Evolutionary conservation across 2,329 filamentous ascomycete genomes (phyloP).

Genomic region (Fusarium luffae): DNA sequence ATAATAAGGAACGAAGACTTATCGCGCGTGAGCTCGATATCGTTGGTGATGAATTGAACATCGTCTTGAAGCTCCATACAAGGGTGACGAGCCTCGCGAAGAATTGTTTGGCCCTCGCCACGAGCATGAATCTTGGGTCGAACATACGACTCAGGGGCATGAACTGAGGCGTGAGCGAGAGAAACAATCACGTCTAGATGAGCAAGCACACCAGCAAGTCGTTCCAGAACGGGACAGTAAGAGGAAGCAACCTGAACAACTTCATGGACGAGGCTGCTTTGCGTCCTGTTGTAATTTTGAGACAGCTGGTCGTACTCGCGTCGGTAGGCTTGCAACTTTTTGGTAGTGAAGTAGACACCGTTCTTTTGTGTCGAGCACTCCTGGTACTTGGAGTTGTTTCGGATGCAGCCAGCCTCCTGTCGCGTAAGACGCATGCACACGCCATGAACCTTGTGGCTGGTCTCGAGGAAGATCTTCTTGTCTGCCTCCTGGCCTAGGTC

Average conservation of each 20-base stretch:
- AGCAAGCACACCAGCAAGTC: constrained; percentile 85
- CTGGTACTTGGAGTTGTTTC: constrained; percentile 88
- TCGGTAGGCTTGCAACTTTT: constrained; percentile 79
- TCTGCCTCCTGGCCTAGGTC: constrained; percentile 93
- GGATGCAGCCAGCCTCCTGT: constrained; percentile 90
- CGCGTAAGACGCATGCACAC: constrained; percentile 96
- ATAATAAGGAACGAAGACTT: constrained; percentile 94
- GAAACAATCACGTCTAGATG: constrained; percentile 96
- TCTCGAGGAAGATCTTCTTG: constrained; percentile 96
- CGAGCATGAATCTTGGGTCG: constrained; percentile 90
- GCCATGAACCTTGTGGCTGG: constrained; percentile 90
- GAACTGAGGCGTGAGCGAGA: constrained; percentile 91
- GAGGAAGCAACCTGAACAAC: constrained; percentile 94
- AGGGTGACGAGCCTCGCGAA: constrained; percentile 94
- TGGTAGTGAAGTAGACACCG: constrained; percentile 97
- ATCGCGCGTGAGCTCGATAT: constrained; percentile 82
- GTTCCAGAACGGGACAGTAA: constrained; percentile 92
- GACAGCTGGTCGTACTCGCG: constrained; percentile 95
- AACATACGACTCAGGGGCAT: constrained; percentile 91
- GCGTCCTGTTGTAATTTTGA: constrained; percentile 93
- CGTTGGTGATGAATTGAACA: constrained; percentile 98
- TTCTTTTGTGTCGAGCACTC: constrained; percentile 99
- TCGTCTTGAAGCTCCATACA: constrained; percentile 99
- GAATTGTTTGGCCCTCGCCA: constrained; percentile 85
- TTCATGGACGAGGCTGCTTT: constrained; percentile 89